A percentile compares a stretch with the other conserved stretches of the same genome.
These are phyloP conservation scores for Pholiota conissans DNA, from an alignment of 768 basidiomycete genomes.

Conservation along the genomic window DNA sequence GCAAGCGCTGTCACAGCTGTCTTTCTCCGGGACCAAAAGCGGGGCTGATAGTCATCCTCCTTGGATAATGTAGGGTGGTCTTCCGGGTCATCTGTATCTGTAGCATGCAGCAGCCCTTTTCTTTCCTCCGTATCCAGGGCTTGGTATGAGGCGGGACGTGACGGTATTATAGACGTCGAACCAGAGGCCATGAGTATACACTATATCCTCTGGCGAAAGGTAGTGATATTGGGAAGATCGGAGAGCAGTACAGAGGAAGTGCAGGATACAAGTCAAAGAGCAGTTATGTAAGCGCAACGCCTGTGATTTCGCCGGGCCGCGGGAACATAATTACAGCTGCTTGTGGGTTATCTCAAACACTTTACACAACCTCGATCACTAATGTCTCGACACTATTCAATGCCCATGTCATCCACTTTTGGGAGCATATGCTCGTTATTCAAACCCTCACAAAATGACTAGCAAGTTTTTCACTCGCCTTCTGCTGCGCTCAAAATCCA, in stretches of 20 bases:
- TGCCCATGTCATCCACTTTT: not conserved
- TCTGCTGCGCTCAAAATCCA: not conserved
- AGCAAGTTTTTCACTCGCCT: not conserved
- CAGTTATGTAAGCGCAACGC: not conserved
- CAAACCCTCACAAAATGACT: not conserved
- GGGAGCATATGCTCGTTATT: not conserved
- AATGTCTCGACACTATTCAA: not conserved
- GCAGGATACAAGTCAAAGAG: too few species aligned
- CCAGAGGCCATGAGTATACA: not conserved
- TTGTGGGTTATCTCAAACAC: not conserved
- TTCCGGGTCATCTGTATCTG: too few species aligned
- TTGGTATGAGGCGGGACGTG: not conserved
- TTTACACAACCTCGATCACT: not conserved
- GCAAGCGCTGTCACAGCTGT: constrained; percentile 35
- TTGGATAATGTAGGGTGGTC: constrained; percentile 11
- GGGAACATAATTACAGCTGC: not conserved
- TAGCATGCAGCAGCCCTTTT: constrained; percentile 10
- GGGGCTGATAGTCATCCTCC: constrained; percentile 1
- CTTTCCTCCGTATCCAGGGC: constrained; percentile 1
- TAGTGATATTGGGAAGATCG: not conserved
- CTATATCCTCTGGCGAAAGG: not conserved
- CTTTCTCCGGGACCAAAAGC: constrained; percentile 38
- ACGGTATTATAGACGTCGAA: not conserved
- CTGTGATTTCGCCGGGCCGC: not conserved
- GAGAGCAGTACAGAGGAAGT: too few species aligned